Base-by-base conservation (phyloP, 129 eudicot species). In the Flaveria bidentis region DNA sequence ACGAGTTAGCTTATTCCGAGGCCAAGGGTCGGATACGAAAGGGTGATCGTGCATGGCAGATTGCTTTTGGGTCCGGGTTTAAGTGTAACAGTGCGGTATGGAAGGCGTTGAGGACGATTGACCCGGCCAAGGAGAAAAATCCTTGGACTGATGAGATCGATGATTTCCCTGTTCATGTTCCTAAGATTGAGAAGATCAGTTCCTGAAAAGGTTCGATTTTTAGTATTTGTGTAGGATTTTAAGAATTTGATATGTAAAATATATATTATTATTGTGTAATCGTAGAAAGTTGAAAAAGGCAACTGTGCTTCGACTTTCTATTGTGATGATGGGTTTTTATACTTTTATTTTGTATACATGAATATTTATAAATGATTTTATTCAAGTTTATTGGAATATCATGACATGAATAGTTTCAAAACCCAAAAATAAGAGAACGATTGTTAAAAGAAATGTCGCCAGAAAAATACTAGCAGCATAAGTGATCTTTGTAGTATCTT, bases 1-100 rank as follows among this genome's bases (percentile, higher is more conserved):
- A 88, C 9, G 92, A 88, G 22, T 66, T 88, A 67, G 89, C 89
- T 2, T 88, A 88, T 15, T 67, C 86, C 0, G 92, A 90, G 82
- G 92, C 96, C 0, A 90, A 90, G 69, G 96, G 96, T 39, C 73
- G 96, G 69, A 87, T 90, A 18, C 74, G 75, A 57, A 90, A 82
- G 67, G 90, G 90, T 15, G 87, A 86, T 57, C 81, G 90, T 16
- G 74, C 85, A 2, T 86, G 90, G 90, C 90, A 86, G 66, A 86
- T 86, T 14, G 90, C 90, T 2, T 86, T 86, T 12, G 90, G 90
- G 3, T 86, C 87, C 1, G 87, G 90, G 26, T 86, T 86, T 46
- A 72, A 76, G 75, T 83, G 88, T 70, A 79, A 85, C 69, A 90
- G 92, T 11, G 90, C 87, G 0, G 87, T 83, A 0, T 86, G 87